These are phyloP conservation scores for Spathaspora girioi DNA, from an alignment of 805 yeast genomes.

Conservation along the genomic window DNA sequence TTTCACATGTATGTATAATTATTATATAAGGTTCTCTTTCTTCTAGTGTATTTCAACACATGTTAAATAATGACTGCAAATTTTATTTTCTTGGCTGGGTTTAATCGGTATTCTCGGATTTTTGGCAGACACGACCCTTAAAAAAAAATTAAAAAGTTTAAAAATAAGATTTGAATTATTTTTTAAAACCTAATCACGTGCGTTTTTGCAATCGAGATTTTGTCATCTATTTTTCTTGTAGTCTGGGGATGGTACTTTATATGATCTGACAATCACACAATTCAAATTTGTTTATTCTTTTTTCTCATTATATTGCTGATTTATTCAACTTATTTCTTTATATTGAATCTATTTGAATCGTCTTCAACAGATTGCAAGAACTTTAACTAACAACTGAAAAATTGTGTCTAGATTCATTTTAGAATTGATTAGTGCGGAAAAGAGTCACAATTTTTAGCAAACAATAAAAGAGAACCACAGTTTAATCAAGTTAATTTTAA, in stretches of 20 bases:
- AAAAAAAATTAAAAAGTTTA: not conserved
- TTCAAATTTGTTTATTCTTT: not conserved
- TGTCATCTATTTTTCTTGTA: not conserved
- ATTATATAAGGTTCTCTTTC: not conserved
- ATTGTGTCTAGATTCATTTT: not conserved
- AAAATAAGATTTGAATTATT: no score
- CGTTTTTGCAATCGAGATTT: conserved; percentile 1
- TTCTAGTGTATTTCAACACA: not conserved
- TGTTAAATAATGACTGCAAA: not conserved
- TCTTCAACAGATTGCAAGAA: not conserved
- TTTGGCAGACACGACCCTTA: not conserved
- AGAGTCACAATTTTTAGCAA: not conserved
- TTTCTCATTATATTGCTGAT: not conserved
- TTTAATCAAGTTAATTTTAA: not conserved
- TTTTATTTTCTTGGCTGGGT: not conserved
- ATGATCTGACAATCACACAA: not conserved
- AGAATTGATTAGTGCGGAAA: not conserved
- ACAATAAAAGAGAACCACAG: not conserved
- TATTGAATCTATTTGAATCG: not conserved
- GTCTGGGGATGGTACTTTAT: not conserved
- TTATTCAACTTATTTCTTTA: not conserved
- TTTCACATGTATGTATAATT: no score
- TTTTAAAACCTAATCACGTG: not conserved
- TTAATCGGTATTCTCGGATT: no score
- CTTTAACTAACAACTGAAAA: not conserved